Percentiles rank a stretch among this genome's conserved stretches.
Conservation (phyloP, 495 filamentous ascomycete genomes). For the Neurospora tetrasperma region DNA sequence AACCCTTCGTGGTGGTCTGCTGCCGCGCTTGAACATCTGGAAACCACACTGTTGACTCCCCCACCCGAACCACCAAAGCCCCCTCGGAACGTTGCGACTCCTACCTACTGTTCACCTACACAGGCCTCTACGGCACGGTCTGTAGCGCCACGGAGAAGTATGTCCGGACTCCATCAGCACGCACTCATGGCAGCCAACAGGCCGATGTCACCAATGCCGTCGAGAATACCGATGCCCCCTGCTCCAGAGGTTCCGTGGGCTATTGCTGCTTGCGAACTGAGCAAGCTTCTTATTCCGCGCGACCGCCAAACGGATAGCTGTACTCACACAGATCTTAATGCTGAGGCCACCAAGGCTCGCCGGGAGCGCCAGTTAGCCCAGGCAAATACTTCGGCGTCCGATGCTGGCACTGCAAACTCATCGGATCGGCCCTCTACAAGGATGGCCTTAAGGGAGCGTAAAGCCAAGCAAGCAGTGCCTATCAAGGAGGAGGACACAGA, state of each 20-base stretch:
- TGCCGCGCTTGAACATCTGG: constrained; percentile 53
- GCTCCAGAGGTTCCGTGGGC: constrained; percentile 77
- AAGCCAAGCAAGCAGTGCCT: constrained; percentile 33
- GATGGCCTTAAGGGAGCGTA: constrained; percentile 66
- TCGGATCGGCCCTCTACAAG: constrained; percentile 39
- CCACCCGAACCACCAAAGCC: constrained; percentile 39
- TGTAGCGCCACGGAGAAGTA: constrained; percentile 44
- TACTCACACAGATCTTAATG: constrained; percentile 63
- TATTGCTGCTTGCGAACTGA: constrained; percentile 67
- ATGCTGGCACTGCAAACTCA: constrained; percentile 22
- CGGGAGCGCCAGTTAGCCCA: constrained; percentile 49
- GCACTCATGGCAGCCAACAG: background rate
- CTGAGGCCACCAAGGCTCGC: constrained; percentile 49
- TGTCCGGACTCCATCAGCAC: constrained; percentile 17
- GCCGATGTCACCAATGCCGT: constrained; percentile 15
- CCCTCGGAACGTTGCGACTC: constrained; percentile 41
- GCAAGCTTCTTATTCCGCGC: constrained; percentile 68
- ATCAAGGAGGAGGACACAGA: constrained; percentile 45
- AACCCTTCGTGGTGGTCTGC: constrained; percentile 69
- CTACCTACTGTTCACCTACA: constrained; percentile 65
- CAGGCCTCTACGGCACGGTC: constrained; percentile 70
- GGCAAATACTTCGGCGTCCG: constrained; percentile 18
- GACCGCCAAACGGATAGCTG: constrained; percentile 62
- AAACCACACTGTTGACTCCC: constrained; percentile 40
- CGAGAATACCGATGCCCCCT: constrained; percentile 45